Conservation (phyloP, 306 rosid genomes). For the Comarum palustre region DNA sequence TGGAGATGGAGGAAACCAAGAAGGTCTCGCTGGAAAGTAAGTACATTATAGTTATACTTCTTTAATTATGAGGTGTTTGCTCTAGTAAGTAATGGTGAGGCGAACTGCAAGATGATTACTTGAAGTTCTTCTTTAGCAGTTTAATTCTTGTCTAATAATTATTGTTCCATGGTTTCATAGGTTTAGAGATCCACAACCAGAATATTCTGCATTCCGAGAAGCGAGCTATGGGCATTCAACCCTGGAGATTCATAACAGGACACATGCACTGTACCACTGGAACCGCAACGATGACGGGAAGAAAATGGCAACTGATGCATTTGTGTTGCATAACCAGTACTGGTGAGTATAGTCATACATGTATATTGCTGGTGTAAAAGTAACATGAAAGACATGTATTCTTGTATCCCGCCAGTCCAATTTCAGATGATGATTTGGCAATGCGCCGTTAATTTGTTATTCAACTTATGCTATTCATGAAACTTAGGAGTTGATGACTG, state of each 20-base stretch:
- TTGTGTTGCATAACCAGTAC: slow-evolving; percentile 73
- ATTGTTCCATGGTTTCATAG: slow-evolving; percentile 34
- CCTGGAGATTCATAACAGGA: slow-evolving; percentile 71
- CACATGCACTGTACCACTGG: slow-evolving; percentile 95
- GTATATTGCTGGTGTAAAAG: slow-evolving; percentile 6
- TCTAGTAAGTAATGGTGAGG: background rate
- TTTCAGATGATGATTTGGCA: background rate
- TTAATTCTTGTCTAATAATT: background rate
- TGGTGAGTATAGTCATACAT: slow-evolving; percentile 53
- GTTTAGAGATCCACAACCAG: slow-evolving; percentile 87
- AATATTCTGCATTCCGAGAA: slow-evolving; percentile 90
- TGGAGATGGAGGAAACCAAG: slow-evolving; percentile 99
- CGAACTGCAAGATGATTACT: background rate
- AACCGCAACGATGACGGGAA: slow-evolving; percentile 96
- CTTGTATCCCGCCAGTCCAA: background rate
- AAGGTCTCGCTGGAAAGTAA: slow-evolving; percentile 93
- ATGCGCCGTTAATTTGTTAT: background rate
- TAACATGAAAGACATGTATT: background rate
- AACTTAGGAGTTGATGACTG: background rate
- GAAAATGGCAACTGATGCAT: slow-evolving; percentile 60
- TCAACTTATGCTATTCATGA: background rate
- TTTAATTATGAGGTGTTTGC: background rate
- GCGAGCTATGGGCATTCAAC: slow-evolving; percentile 96
- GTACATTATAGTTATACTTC: background rate
- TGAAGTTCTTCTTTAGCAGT: background rate